These are phyloP conservation scores for Cyclotella choctawhatcheeana DNA, from an alignment of 108 stramenopile genomes.

Conservation along the genomic window DNA sequence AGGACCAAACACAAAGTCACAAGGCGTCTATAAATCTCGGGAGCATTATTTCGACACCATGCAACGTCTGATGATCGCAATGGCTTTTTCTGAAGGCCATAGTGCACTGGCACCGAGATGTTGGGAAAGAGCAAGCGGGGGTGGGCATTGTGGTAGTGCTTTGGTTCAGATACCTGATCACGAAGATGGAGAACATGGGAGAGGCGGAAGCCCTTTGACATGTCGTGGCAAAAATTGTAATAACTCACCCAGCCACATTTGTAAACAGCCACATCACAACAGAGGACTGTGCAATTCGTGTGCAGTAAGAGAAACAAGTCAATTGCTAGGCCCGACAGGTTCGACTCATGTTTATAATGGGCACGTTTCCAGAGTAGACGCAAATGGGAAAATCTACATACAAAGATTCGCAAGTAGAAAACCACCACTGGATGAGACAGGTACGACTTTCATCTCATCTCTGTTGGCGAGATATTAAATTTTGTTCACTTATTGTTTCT, in stretches of 20 bases:
- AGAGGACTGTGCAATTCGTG: constrained; percentile 20
- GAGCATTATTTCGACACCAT: constrained; percentile 50
- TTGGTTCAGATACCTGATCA: constrained; percentile 27
- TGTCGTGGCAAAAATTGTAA: constrained; percentile 36
- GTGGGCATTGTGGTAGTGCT: constrained; percentile 20
- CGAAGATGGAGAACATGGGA: background rate
- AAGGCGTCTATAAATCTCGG: constrained; percentile 42
- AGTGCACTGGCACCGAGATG: constrained; percentile 48
- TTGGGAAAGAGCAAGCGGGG: constrained; percentile 15
- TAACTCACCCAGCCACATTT: constrained; percentile 15
- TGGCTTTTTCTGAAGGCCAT: constrained; percentile 56
- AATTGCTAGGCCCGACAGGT: constrained; percentile 21
- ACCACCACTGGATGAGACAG: constrained; percentile 27
- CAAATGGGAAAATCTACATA: constrained; percentile 34
- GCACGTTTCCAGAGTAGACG: constrained; percentile 20
- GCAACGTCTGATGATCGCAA: constrained; percentile 47
- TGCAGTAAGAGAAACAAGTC: constrained; percentile 12
- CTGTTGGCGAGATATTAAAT: background rate
- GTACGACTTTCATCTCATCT: background rate
- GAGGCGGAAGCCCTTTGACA: constrained; percentile 1
- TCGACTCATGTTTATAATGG: constrained; percentile 53
- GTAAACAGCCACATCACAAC: constrained; percentile 26
- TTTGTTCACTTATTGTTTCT: background rate
- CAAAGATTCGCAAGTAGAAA: constrained; percentile 36
- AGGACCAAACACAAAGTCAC: constrained; percentile 20